Evolutionary conservation across 164 flowering plant genomes (phyloP), one percentile per base, ranked within the genome.

Genomic region (Stephania yunnanensis): DNA sequence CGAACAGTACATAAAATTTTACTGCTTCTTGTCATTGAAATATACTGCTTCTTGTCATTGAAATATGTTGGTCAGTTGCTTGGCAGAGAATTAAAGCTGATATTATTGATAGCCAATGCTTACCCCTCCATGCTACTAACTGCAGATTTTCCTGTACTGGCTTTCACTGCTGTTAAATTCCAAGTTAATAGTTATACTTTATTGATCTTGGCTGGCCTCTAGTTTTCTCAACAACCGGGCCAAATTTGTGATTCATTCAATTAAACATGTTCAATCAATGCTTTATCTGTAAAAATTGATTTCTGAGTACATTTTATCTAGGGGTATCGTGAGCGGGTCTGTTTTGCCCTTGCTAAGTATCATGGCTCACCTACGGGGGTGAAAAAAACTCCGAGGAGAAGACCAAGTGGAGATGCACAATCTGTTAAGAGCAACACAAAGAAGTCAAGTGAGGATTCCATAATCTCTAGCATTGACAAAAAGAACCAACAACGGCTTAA

Each of bases 321-420:
- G 99, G 89, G 55, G 17, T 93, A 93, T 76, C 97, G 98, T 6
- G 81, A 81, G 12, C 85, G 94, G 30, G 98, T 93, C 72, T 82
- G 82, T 76, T 78, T 89, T 82, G 93, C 88, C 53, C 75, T 92
- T 76, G 72, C 87, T 69, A 89, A 84, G 76, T 87, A 86, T 80
- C 91, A 93, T 84, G 93, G 92, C 55, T 81, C 67, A 68, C 75
- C 83, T 29, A 84, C 52, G 74, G 89, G 92, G 46, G 87, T 63
- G 15, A 83, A 80, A 75, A 87, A 86, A 75, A 89, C 82, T 13
- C 85, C 86, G n/a, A 86, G 85, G 85, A 90, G 83, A 82, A 86
- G 65, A 73, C 84, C 87, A 42, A 79, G 73, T 68, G 84, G 67
- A 19, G 79, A 69, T 74, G 61, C 81, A 31, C 73, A 77, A 50